These are phyloP conservation scores for Sordariomycetes sp. DNA, from an alignment of 2,329 filamentous ascomycete genomes.

Conservation along the genomic window DNA sequence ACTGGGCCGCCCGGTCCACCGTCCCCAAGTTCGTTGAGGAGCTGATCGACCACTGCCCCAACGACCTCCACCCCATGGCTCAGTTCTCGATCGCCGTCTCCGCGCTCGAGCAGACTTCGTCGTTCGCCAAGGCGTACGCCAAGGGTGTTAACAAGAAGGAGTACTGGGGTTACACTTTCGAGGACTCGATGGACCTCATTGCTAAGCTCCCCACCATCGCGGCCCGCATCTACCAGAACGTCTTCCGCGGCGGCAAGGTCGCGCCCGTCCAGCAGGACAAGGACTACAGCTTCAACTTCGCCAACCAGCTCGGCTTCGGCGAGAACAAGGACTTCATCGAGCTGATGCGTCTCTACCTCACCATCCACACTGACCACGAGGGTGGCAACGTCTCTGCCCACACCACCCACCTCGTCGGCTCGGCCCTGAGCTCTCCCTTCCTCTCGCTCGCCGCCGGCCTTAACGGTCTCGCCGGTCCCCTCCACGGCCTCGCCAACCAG, in stretches of 20 bases:
- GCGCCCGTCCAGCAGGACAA: slow-evolving; percentile 93
- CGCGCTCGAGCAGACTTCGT: slow-evolving; percentile 95
- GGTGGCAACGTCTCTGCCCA: slow-evolving; percentile 97
- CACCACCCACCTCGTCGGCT: slow-evolving; percentile 96
- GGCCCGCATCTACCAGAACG: slow-evolving; percentile 98
- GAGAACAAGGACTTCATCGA: slow-evolving; percentile 95
- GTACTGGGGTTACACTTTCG: slow-evolving; percentile 98
- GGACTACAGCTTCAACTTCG: slow-evolving; percentile 99
- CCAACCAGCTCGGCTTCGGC: slow-evolving; percentile 96
- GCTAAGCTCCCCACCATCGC: slow-evolving; percentile 98
- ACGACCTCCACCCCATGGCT: slow-evolving; percentile 97
- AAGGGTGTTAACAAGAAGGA: slow-evolving; percentile 99
- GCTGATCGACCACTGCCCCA: slow-evolving; percentile 98
- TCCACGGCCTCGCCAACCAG: slow-evolving; percentile 99
- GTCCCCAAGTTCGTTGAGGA: slow-evolving; percentile 98
- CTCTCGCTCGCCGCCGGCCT: slow-evolving; percentile 92
- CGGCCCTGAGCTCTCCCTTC: slow-evolving; percentile 92
- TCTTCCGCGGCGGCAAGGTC: slow-evolving; percentile 99
- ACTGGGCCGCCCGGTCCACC: slow-evolving; percentile 96
- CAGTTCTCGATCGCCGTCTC: slow-evolving; percentile 97
- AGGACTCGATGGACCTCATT: slow-evolving; percentile 99
- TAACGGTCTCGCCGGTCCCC: slow-evolving; percentile 93
- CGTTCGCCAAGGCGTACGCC: slow-evolving; percentile 96
- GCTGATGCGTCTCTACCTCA: slow-evolving; percentile 97
- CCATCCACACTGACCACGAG: slow-evolving; percentile 99